Evolutionary conservation across 306 rosid species (phyloP), one percentile per base, ranked within the genome.

Genomic region (Vachellia pachyceras): DNA sequence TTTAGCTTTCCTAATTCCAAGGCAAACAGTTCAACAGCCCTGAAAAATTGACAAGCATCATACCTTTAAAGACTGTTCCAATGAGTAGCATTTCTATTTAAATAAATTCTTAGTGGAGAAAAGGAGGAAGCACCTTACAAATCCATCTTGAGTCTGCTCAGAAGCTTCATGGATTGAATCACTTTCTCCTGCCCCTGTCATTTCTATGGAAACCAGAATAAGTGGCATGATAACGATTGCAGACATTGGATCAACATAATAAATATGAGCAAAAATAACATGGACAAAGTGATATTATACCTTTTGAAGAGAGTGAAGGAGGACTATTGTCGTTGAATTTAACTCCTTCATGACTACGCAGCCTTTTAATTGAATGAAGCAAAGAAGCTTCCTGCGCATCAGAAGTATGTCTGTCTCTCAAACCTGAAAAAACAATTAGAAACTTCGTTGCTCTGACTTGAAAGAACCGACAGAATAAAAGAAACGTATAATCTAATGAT

Each of bases 11-110:
- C 83, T 83, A 95, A 82, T 84, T 85, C 94, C 87, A 80, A 73
- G 36, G 89, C 85, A 10, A 95, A 90, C 80, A 93, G 82, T 83
- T 91, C 90, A 77, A 90, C 90, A 55, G 87, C 94, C 94, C 99
- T 95, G 75, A 82, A 81, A 84, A 74, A 77, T 83, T 45, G 64
- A 20, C 7, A 66, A 87, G 77, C 65, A 81, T 66, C 50, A 83
- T 39, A 60, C 52, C 66, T 47, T 58, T 81, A 66, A 64, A 78
- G 40, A n/a, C 50, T 65, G 79, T 44, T 12, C 33, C 67, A 63
- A 44, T 60, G 25, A 61, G 44, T 35, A 63, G 61, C 18, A 77
- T 37, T 69, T 64, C 58, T 68, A 69, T 36, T 72, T 50, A 66
- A 39, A 44, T 15, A 69, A 55, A 50, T 79, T 82, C 67, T 29